Evolutionary conservation across 2,329 filamentous ascomycete genomes (phyloP).

Genomic region (Alternaria incomplexa): DNA sequence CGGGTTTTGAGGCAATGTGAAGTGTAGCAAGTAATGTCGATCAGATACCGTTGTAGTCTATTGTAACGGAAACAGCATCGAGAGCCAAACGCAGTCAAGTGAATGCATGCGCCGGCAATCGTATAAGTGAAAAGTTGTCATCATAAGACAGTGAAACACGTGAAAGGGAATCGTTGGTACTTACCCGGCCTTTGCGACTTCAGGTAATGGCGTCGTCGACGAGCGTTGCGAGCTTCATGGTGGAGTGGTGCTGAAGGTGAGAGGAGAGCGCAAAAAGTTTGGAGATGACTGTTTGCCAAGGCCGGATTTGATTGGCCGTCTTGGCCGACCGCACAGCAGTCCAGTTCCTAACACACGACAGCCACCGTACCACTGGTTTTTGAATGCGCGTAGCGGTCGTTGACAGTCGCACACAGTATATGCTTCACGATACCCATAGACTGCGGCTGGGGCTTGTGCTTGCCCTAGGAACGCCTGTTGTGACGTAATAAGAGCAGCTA

Average conservation of each 20-base stretch:
- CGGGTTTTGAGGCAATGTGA: background rate
- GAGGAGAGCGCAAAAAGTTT: constrained; percentile 10
- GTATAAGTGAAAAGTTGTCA: constrained; percentile 37
- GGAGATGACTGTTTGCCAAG: constrained; percentile 13
- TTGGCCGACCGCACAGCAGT: background rate
- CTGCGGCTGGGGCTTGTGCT: background rate
- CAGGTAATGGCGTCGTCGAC: constrained; percentile 16
- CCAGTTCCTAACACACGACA: background rate
- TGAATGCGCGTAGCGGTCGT: background rate
- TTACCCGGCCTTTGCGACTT: constrained; percentile 16
- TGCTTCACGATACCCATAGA: background rate
- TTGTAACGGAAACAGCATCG: constrained; percentile 43
- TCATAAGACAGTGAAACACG: constrained; percentile 17
- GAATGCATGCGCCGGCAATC: constrained; percentile 35
- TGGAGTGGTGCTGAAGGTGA: constrained; percentile 5
- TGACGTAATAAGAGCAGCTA: constrained; percentile 15
- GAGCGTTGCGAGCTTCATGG: constrained; percentile 16
- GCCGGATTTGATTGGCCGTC: constrained; percentile 6
- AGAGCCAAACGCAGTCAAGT: constrained; percentile 37
- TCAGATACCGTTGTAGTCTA: constrained; percentile 52
- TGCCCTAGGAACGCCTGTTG: background rate
- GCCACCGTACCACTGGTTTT: background rate
- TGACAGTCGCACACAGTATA: background rate
- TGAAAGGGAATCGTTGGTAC: background rate
- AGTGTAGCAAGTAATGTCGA: constrained; percentile 6